These are phyloP conservation scores for Penicillium janthinellum DNA, from an alignment of 2,329 filamentous ascomycete genomes.

Conservation along the genomic window DNA sequence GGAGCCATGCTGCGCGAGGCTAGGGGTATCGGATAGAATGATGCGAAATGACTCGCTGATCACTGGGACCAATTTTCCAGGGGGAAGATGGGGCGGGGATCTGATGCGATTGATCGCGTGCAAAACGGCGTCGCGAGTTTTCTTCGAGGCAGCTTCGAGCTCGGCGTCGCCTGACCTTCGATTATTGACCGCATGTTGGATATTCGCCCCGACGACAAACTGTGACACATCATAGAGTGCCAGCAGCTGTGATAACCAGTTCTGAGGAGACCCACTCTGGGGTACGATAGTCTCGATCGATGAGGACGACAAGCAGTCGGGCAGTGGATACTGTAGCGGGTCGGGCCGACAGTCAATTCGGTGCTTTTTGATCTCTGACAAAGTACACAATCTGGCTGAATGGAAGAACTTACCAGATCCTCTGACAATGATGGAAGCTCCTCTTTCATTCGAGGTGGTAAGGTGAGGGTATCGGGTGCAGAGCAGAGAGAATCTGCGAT, in stretches of 20 bases:
- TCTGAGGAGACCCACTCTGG: not conserved
- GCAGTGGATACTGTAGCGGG: not conserved
- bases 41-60: not conserved
- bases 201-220: not conserved
- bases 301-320: not conserved
- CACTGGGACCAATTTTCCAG: not conserved
- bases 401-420: not conserved
- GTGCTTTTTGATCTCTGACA: not conserved
- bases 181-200: not conserved
- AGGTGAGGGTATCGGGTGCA: not conserved
- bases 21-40: not conserved
- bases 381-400: not conserved
- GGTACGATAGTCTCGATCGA: not conserved
- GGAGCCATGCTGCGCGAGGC: not conserved
- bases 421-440: not conserved
- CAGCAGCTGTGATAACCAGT: not conserved
- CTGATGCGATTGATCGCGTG: not conserved
- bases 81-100: not conserved
- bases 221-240: not conserved
- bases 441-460: not conserved
- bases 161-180: not conserved
- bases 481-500: not conserved
- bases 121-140: not conserved
- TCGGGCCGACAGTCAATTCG: not conserved
- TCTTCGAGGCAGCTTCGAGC: not conserved